Base-by-base conservation (phyloP, 768 basidiomycete species). In the Mycena epipterygia region DNA sequence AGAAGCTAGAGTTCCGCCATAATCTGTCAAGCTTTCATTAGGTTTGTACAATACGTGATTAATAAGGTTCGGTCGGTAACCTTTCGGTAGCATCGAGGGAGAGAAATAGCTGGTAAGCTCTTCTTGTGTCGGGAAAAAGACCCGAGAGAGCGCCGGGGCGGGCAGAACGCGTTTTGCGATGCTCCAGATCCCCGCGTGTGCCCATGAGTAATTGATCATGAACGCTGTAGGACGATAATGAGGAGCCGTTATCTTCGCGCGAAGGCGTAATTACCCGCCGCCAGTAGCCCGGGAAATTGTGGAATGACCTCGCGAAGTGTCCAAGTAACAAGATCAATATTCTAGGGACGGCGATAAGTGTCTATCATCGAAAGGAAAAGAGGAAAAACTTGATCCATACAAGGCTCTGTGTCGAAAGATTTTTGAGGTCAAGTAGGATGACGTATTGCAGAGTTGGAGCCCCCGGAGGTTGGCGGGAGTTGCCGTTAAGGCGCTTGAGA, bases 211-310 rank as follows among this genome's bases (percentile, higher is more conserved):
- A 79, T 94, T 93, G 37, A 93, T 82, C 72, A 94, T 80, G 74
- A 94, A 90, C 9, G 90, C 93, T 92, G 74, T 25, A 51, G 33
- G 46, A 37, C 53, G 70, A 55, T 44, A 68, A 52, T 60, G 59
- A 46, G 57, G 46, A 66, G 63, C 55, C 37, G 44, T 39, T 53
- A 53, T 35, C 30, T 37, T 19, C 30, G 42, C 49, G 52, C 58
- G 29, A 46, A 39, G 44, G 17, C 41, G 53, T 60, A 75, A 82
- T 73, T 77, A 90, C 93, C 91, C 78, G 90, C 92, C 39, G 89
- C 92, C 33, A 94, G 81, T 89, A 94, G 88, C 62, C 93, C 93
- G 59, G 93, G 91, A 81, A 89, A 94, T 59, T 87, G 86, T 41
- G 92, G 92, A 48, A 91, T 84, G 33, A 91, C 84, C 73, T 94